Percentiles rank a stretch among this genome's conserved stretches.
Conservation (phyloP, 441 rosid species). For the Kokia cookei region DNA sequence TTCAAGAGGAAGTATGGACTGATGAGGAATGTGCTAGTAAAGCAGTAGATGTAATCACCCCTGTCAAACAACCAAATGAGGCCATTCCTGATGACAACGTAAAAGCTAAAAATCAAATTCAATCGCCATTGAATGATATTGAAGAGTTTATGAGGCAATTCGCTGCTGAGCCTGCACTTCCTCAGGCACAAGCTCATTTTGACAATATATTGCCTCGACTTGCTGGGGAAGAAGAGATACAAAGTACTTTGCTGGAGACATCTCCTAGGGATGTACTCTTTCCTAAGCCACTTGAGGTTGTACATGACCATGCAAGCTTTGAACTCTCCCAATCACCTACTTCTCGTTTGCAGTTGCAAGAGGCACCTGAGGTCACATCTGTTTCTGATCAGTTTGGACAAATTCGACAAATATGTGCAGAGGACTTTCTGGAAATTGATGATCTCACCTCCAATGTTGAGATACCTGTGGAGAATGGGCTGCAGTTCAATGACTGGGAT, state of each 20-base stretch:
- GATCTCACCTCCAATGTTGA: conserved; percentile 20
- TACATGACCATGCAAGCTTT: conserved; percentile 22
- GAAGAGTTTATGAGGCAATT: conserved; percentile 34
- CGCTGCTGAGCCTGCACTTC: conserved; percentile 22
- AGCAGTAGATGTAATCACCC: conserved; percentile 6
- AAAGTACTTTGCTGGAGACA: conserved; percentile 42
- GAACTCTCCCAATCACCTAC: conserved; percentile 28
- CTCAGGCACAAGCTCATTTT: conserved; percentile 17
- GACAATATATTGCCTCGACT: conserved; percentile 29
- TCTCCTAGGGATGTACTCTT: conserved; percentile 26
- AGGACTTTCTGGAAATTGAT: conserved; percentile 72
- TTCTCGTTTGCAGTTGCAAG: conserved; percentile 45
- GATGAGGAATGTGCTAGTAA: conserved; percentile 39
- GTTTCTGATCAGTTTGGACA: conserved; percentile 18
- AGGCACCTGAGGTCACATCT: conserved; percentile 33
- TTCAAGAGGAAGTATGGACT: conserved; percentile 82
- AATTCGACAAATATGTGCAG: conserved; percentile 26
- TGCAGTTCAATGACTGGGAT: conserved; percentile 32
- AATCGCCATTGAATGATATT: conserved; percentile 24
- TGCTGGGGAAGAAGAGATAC: conserved; percentile 33
- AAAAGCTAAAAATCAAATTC: conserved; percentile 5
- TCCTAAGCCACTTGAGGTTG: conserved; percentile 15
- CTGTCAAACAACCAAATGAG: conserved; percentile 17
- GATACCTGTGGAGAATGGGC: conserved; percentile 23
- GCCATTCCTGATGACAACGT: conserved; percentile 18